These are phyloP conservation scores for Paracoccidioides brasiliensis DNA, from an alignment of 2,329 filamentous ascomycete genomes.

Conservation along the genomic window DNA sequence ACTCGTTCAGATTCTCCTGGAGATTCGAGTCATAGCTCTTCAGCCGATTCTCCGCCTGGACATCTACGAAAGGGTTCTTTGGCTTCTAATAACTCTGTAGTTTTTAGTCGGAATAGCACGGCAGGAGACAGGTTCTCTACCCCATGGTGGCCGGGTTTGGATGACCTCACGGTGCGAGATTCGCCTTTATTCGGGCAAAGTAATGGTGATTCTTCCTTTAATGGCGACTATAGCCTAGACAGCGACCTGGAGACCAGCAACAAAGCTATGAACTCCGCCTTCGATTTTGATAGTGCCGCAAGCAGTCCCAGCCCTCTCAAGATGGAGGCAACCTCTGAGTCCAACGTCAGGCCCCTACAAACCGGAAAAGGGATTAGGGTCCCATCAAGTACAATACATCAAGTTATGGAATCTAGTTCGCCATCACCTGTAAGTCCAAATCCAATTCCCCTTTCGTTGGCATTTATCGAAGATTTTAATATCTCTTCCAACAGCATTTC, in stretches of 20 bases:
- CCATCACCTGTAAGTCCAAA: constrained; percentile 19
- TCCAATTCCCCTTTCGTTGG: not conserved
- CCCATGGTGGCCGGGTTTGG: constrained; percentile 26
- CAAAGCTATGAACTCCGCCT: constrained; percentile 36
- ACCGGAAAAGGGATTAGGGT: constrained; percentile 19
- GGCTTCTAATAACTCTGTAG: constrained; percentile 28
- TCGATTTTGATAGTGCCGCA: constrained; percentile 37
- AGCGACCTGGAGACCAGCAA: constrained; percentile 34
- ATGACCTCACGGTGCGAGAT: constrained; percentile 24
- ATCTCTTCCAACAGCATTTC: constrained; percentile 1
- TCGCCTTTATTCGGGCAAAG: constrained; percentile 30
- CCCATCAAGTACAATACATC: constrained; percentile 15
- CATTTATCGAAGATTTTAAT: no score
- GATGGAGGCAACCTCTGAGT: constrained; percentile 15
- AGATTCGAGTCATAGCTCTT: constrained; percentile 31
- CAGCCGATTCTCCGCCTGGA: constrained; percentile 29
- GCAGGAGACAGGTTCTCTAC: constrained; percentile 17
- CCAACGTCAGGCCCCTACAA: constrained; percentile 13
- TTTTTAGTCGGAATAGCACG: constrained; percentile 14
- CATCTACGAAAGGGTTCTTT: constrained; percentile 30
- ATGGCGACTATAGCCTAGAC: constrained; percentile 20
- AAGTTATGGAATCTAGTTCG: constrained; percentile 12
- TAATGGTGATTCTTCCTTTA: constrained; percentile 22
- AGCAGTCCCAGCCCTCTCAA: constrained; percentile 34
- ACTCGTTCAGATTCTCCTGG: constrained; percentile 34